Conservation (phyloP, 2,329 filamentous ascomycete species). For the Fusarium nanum region DNA sequence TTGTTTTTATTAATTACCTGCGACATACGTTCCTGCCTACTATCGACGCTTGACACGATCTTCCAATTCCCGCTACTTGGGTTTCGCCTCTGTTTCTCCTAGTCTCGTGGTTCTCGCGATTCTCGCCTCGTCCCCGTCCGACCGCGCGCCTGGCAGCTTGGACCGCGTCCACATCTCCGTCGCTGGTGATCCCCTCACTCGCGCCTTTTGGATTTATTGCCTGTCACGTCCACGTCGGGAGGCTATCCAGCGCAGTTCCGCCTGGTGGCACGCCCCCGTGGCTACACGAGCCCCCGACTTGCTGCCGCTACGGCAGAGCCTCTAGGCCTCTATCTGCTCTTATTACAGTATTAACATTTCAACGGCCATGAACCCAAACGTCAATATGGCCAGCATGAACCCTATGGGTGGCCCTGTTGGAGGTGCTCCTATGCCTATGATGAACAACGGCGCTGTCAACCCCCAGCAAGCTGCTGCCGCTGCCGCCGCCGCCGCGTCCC, state of each 20-base stretch:
- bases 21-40: conserved; percentile 29
- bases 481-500: conserved; percentile 49
- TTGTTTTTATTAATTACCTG: conserved; percentile 18
- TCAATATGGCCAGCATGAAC: conserved; percentile 75
- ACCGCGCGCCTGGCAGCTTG: conserved; percentile 43
- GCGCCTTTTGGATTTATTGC: conserved; percentile 45
- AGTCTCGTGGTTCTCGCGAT: conserved; percentile 43
- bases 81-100: conserved; percentile 37
- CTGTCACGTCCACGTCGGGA: conserved; percentile 51
- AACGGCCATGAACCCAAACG: conserved; percentile 68
- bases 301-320: conserved; percentile 44
- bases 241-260: conserved; percentile 49
- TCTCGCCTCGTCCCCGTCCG: conserved; percentile 33
- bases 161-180: conserved; percentile 43
- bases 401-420: conserved; percentile 76
- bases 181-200: conserved; percentile 28
- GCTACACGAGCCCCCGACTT: conserved; percentile 47
- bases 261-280: conserved; percentile 51
- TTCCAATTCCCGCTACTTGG: conserved; percentile 36
- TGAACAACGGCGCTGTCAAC: conserved; percentile 67
- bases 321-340: conserved; percentile 36
- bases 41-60: conserved; percentile 39
- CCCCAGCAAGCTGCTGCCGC: conserved; percentile 47
- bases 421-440: conserved; percentile 70
- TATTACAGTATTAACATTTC: conserved; percentile 37